Base-by-base conservation (phyloP, 805 yeast genomes). In the Sugiyamaella marilandica region DNA sequence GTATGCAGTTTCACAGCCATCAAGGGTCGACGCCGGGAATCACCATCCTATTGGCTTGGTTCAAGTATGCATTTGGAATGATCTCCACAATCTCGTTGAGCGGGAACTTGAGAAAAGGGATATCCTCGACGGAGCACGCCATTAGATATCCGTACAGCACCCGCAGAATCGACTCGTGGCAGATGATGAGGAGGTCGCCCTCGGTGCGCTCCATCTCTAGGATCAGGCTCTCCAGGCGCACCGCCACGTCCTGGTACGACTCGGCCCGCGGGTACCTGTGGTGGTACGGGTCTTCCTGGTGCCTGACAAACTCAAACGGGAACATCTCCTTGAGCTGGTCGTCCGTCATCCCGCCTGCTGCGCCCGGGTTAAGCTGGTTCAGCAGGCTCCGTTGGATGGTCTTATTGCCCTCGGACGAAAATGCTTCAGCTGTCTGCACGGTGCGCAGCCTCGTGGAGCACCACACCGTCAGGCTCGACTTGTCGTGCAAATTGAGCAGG, bases 201-300 rank as follows among this genome's bases (percentile, higher is more conserved):
- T 69, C 62, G 79, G 86, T 84, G 60, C 97, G 79, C 68, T 94
- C 99, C 82, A 94, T 84, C 68, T 94, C 98, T 66, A 94, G 76
- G 55, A 94, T 81, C 51, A 94, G 74, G 0, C 98, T 96, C 70
- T 94, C 99, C 71, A 94, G 79, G 61, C 96, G 82, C 35, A 94
- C 85, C 0, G 99, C 98, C 53, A 94, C 76, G 69, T 94, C 99
- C 69, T 94, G 99, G 65, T 90, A 94, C 48, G 95, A 87, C 71
- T 94, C 99, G 0, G 95, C 89, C 47, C 98, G 77, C 2, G 96
- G 87, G 65, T 80, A 94, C 55, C 99, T 76, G 65, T 85, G 92
- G 69, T 94, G 97, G 65, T 94, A 94, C 1, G 97, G 97, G 66
- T 92, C 97, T 55, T 74, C 70, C 53, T 70, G 52, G 64, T 82